These are phyloP conservation scores for Rosa multiflora DNA, from an alignment of 306 rosid species.

Conservation along the genomic window DNA sequence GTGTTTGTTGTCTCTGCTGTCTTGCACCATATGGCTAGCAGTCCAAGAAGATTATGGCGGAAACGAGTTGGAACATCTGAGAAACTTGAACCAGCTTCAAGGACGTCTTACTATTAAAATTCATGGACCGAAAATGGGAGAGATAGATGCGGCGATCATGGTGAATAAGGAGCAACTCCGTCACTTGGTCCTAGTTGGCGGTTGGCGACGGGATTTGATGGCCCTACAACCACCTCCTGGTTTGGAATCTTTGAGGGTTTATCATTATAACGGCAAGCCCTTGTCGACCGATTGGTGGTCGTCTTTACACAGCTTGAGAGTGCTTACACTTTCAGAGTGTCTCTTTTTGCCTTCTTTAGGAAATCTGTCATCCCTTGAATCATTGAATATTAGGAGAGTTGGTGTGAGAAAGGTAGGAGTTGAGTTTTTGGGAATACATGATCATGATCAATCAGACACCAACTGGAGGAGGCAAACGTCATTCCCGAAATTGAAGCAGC, in stretches of 20 bases:
- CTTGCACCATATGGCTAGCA: no score
- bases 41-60: background rate
- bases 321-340: background rate
- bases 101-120: background rate
- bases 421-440: no score
- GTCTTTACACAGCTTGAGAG: background rate
- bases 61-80: background rate
- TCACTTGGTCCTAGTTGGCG: background rate
- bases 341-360: conserved; percentile 9
- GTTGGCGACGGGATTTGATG: no score
- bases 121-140: no score
- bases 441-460: no score
- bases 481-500: background rate
- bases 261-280: no score
- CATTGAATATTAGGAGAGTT: no score
- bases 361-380: background rate
- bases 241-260: no score
- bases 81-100: background rate
- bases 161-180: conserved; percentile 1
- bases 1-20: no score
- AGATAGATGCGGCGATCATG: no score
- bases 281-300: background rate
- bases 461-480: background rate
- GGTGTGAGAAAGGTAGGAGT: no score
- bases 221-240: no score